Evolutionary conservation across 768 basidiomycete species (phyloP).

Genomic region (Mycena rosella): DNA sequence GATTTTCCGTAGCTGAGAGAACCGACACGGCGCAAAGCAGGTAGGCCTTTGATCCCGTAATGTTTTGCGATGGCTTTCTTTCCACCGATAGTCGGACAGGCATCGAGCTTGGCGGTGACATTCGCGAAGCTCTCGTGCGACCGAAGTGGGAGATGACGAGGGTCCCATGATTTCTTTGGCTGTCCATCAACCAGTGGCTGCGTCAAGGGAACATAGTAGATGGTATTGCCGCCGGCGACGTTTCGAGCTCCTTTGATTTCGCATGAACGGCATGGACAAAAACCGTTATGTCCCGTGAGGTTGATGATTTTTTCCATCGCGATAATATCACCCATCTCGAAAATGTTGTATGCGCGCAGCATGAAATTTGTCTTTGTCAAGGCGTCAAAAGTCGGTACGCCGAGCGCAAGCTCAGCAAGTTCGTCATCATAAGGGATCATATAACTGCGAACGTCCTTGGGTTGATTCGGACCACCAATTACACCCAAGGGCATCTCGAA

Average conservation of each 20-base stretch:
- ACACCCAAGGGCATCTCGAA: neutral
- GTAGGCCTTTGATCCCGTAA: conserved; percentile 46
- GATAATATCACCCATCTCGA: conserved; percentile 47
- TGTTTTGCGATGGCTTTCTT: conserved; percentile 37
- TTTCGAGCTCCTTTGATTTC: conserved; percentile 44
- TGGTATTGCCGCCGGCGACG: conserved; percentile 19
- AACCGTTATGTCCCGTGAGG: conserved; percentile 53
- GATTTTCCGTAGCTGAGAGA: conserved; percentile 46
- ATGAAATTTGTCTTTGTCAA: neutral
- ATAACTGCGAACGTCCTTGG: conserved; percentile 2
- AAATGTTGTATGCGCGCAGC: conserved; percentile 43
- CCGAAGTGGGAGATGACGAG: conserved; percentile 38
- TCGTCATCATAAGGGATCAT: conserved; percentile 7
- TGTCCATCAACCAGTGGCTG: conserved; percentile 18
- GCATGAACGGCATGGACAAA: conserved; percentile 50
- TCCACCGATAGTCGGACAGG: neutral
- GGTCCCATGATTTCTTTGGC: conserved; percentile 15
- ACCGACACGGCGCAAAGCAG: conserved; percentile 41
- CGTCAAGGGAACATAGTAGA: conserved; percentile 43
- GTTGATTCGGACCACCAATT: neutral
- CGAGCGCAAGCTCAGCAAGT: neutral
- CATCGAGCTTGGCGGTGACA: conserved; percentile 1
- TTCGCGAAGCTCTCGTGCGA: conserved; percentile 37
- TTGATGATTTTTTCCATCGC: conserved; percentile 45
- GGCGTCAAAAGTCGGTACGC: neutral